Evolutionary conservation across 2,329 filamentous ascomycete species (phyloP), one percentile per base, ranked within the genome.

Genomic region (Ambrosiella beaveri): DNA sequence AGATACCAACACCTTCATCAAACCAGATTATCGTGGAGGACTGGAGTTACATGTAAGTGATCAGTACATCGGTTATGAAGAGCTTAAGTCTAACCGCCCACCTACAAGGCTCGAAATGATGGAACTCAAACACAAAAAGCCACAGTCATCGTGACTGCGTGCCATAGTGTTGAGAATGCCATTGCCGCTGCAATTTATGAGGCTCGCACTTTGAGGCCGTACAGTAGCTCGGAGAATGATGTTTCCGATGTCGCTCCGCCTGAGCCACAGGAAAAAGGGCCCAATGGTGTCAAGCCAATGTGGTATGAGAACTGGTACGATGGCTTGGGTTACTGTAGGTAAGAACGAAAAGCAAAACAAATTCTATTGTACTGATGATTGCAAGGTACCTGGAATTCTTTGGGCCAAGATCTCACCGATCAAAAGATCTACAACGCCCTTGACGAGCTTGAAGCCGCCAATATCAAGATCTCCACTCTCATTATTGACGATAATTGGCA

Each of bases 401-500:
- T 98, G 0, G 93, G 93, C 0, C 88, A 94, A 64, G 73, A 83
- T 50, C 74, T 98, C 39, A 93, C 84, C 0, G 86, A 91, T 61
- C 75, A 87, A 17, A 94, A 88, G 64, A 79, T 98, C 12, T 73
- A 89, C 11, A 69, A 81, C 45, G 88, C 90, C 1, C 73, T 97
- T 0, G 80, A 88, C 59, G 75, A 78, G 1, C 72, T 98, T 9
- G 77, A 82, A 3, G 73, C 81, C 37, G 77, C 86, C 58, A 78
- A 83, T 0, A 87, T 98, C 65, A 82, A 85, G 47, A 77, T 97
- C 51, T 84, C 82, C 0, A 95, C 83, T 65, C 75, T 98, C 1
- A 95, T 97, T 61, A 95, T 98, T 62, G 93, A 98, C 64, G 93
- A 98, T 66, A 95, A 94, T 64, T 98, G 93, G 93, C 90, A 95